Conservation (phyloP, 768 basidiomycete species). For the Tylopilus sp. region DNA sequence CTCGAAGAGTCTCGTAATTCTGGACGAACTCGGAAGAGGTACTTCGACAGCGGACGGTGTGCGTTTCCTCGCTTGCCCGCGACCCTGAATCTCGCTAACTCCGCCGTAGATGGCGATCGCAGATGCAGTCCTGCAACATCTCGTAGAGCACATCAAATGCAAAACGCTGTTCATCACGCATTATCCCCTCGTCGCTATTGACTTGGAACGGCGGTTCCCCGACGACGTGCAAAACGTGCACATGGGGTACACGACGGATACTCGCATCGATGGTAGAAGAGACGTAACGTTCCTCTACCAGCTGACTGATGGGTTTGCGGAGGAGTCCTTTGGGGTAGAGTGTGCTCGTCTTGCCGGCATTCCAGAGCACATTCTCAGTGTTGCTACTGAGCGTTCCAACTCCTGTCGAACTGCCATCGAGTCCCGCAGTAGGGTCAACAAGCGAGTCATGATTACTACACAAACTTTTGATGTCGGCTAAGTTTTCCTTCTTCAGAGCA, state of each 20-base stretch:
- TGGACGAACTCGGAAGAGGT: conserved; percentile 88
- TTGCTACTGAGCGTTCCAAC: conserved; percentile 55
- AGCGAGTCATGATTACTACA: conserved; percentile 32
- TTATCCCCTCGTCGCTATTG: conserved; percentile 80
- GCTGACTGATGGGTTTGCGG: conserved; percentile 67
- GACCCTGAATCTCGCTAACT: conserved; percentile 1
- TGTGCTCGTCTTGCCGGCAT: conserved; percentile 86
- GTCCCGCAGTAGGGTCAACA: conserved; percentile 46
- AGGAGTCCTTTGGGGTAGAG: conserved; percentile 89
- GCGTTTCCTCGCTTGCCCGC: conserved; percentile 14
- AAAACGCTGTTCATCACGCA: conserved; percentile 94
- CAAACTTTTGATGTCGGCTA: neutral
- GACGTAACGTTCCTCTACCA: conserved; percentile 87
- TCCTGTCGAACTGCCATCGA: conserved; percentile 54
- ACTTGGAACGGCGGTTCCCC: conserved; percentile 59
- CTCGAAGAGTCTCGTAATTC: conserved; percentile 73
- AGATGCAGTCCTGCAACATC: conserved; percentile 70
- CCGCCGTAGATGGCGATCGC: conserved; percentile 77
- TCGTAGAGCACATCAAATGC: conserved; percentile 55
- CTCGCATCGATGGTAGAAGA: conserved; percentile 65
- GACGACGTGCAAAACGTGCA: conserved; percentile 71
- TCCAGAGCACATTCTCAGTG: conserved; percentile 61
- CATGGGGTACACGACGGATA: conserved; percentile 78
- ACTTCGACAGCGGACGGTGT: conserved; percentile 92
- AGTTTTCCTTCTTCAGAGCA: conserved; percentile 14